Conservation (phyloP, 257 asterid species). For the Solanum chiquidenum region DNA sequence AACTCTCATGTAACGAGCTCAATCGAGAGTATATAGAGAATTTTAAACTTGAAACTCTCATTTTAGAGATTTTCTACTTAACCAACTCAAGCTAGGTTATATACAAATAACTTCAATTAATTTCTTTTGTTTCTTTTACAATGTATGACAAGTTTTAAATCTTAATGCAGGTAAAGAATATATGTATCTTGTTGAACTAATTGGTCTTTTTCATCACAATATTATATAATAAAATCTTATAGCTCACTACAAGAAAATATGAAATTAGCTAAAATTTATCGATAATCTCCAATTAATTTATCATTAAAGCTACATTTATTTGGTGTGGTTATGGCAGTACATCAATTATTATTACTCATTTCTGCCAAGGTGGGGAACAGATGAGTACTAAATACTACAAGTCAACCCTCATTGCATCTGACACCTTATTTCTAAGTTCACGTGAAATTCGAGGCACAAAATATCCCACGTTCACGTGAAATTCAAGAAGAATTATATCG, state of each 20-base stretch:
- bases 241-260: neutral
- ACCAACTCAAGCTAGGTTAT: neutral
- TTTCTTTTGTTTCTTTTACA: too few species aligned
- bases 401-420: neutral
- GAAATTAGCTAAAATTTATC: too few species aligned
- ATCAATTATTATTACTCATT: neutral
- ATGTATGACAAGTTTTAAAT: neutral
- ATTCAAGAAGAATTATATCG: neutral
- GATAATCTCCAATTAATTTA: too few species aligned
- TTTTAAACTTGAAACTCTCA: neutral
- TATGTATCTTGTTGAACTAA: neutral
- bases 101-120: too few species aligned
- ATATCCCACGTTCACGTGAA: neutral
- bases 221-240: too few species aligned
- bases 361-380: neutral
- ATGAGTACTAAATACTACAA: neutral
- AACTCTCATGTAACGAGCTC: neutral
- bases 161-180: too few species aligned
- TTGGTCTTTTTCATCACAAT: neutral
- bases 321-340: neutral
- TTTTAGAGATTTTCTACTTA: neutral
- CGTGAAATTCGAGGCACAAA: neutral
- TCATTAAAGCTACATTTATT: constrained; percentile 2
- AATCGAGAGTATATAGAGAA: neutral
- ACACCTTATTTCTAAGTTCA: neutral